Base-by-base conservation (phyloP, 1,284 basidiomycete species). In the Ganoderma lingzhi region DNA sequence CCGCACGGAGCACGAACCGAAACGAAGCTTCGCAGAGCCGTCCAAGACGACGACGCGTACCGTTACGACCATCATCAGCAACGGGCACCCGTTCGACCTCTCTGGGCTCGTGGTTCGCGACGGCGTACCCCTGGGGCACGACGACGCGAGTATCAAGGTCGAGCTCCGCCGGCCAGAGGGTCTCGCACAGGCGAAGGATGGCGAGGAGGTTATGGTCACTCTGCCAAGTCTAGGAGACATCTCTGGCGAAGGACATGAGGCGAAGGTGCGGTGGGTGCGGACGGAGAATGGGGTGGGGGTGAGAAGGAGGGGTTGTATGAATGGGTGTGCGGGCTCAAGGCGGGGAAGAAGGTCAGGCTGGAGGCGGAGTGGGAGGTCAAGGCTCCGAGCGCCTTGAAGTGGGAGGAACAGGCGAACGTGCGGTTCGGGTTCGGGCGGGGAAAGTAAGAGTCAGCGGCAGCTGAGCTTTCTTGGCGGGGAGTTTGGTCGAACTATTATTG, bases 31-130 rank as follows among this genome's bases (percentile, higher is more conserved):
- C 76, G 73, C 82, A 32, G 87, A 87, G 71, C 78, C 78, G 45
- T 79, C 76, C 65, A 82, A 81, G 65, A 82, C 78, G 6, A 85
- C 83, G 12, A 83, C 84, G 0, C 85, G 84, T 76, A 85, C 79
- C 14, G 81, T 82, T 60, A 79, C 75, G 30, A 83, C 85, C 60
- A 82, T 79, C 0, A 78, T 89, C 28, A 78, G 81, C 63, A 90
- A 90, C 76, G 83, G 81, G 64, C 86, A 87, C 69, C 72, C 79
- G 30, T 86, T 85, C 74, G 74, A 80, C 8, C 76, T 89, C 61
- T 67, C 78, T 0, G 80, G 82, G 44, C 77, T 88, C 44, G 72
- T 85, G 55, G 81, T 89, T 8, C 83, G 83, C 41, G 87, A 89
- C 59, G 80, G 81, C 3, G 77, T 88, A 10, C 77, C 88, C 37